A percentile compares a stretch with the other conserved stretches of the same genome.
These are phyloP conservation scores for Rubia tinctorum DNA, from an alignment of 305 asterid species.

Conservation along the genomic window DNA sequence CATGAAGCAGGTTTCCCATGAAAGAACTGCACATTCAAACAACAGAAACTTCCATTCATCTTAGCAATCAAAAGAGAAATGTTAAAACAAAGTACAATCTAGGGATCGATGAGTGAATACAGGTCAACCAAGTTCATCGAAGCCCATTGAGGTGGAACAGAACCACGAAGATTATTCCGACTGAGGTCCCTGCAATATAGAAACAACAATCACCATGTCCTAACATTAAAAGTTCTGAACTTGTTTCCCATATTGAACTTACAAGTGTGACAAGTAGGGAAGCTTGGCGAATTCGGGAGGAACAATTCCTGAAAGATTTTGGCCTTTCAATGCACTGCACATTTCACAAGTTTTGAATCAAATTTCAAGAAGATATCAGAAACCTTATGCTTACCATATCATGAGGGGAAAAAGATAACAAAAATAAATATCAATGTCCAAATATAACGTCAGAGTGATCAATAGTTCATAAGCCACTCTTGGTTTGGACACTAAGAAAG, in stretches of 20 bases:
- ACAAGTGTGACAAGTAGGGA: constrained; percentile 68
- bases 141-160: constrained; percentile 80
- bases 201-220: background rate
- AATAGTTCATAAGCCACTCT: background rate
- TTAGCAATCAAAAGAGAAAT: background rate
- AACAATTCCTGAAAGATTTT: constrained; percentile 63
- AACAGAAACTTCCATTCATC: background rate
- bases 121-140: constrained; percentile 59
- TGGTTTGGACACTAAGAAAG: background rate
- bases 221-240: background rate
- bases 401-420: background rate
- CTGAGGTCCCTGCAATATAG: constrained; percentile 76
- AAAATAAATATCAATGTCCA: too few species aligned
- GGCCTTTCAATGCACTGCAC: constrained; percentile 83
- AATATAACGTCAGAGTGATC: background rate
- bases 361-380: background rate
- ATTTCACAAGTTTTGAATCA: background rate
- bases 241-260: constrained; percentile 23
- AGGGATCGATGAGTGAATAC: constrained; percentile 39
- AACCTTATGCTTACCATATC: background rate
- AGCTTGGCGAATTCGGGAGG: constrained; percentile 71
- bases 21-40: constrained; percentile 59
- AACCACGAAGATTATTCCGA: constrained; percentile 63
- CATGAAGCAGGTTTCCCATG: constrained; percentile 89
- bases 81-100: constrained; percentile 3